A percentile compares a stretch with the other conserved stretches of the same genome.
Evolutionary conservation across 495 filamentous ascomycete species (phyloP).

Genomic region (Podospora anserina): DNA sequence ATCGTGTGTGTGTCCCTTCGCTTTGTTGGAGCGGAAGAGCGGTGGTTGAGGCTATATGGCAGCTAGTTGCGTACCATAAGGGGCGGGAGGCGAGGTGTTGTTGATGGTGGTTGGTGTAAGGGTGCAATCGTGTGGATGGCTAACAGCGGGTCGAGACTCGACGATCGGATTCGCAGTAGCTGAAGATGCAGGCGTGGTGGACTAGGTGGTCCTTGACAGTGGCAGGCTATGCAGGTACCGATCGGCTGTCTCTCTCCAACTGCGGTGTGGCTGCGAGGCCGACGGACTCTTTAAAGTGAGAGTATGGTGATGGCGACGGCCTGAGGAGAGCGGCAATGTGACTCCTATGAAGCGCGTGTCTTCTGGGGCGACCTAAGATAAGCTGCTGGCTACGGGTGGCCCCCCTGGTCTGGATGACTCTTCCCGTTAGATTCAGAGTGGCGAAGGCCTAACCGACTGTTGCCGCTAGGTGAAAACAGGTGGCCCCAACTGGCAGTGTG

Average conservation of each 20-base stretch:
- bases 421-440: slow-evolving; percentile 36
- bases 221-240: slow-evolving; percentile 18
- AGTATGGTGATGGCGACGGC: slow-evolving; percentile 15
- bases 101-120: background rate
- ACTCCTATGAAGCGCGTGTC: slow-evolving; percentile 40
- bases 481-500: slow-evolving; percentile 44
- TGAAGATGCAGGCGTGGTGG: slow-evolving; percentile 8
- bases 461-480: slow-evolving; percentile 43
- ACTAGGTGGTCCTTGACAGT: slow-evolving; percentile 3
- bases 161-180: slow-evolving; percentile 5
- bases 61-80: slow-evolving; percentile 35
- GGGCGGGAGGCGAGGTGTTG: slow-evolving; percentile 19
- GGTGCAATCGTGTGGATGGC: background rate
- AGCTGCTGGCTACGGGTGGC: slow-evolving; percentile 32
- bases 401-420: slow-evolving; percentile 47
- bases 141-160: slow-evolving; percentile 13
- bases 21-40: slow-evolving; percentile 27
- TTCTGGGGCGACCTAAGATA: slow-evolving; percentile 35
- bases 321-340: slow-evolving; percentile 30
- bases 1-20: slow-evolving; percentile 47
- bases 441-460: slow-evolving; percentile 38
- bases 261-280: slow-evolving; percentile 17
- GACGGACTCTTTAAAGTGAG: slow-evolving; percentile 21
- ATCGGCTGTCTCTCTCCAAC: background rate
- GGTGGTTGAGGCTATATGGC: slow-evolving; percentile 35